Evolutionary conservation across 2,329 filamentous ascomycete species (phyloP).

Genomic region (Diplodia scrobiculata): DNA sequence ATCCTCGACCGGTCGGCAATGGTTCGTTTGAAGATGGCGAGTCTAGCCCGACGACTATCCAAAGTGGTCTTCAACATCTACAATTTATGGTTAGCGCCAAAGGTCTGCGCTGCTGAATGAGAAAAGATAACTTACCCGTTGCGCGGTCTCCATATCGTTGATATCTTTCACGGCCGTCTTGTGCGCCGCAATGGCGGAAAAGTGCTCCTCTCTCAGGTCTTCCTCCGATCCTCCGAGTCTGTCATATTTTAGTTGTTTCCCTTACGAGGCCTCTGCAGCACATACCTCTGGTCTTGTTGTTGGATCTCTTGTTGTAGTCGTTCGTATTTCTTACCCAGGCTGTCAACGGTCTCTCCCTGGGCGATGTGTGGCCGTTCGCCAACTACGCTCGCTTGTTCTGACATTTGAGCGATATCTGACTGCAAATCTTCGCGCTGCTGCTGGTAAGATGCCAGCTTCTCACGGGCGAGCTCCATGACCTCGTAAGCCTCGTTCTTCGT

Average conservation of each 20-base stretch:
- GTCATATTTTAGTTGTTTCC: neutral
- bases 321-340: constrained; percentile 39
- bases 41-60: constrained; percentile 69
- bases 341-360: constrained; percentile 38
- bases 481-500: constrained; percentile 49
- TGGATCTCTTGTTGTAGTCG: constrained; percentile 38
- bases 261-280: neutral
- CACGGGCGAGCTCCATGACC: constrained; percentile 40
- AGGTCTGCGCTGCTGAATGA: constrained; percentile 32
- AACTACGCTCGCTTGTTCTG: constrained; percentile 32
- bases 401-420: constrained; percentile 35
- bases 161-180: constrained; percentile 31
- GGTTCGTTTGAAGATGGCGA: constrained; percentile 76
- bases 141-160: constrained; percentile 36
- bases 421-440: constrained; percentile 37
- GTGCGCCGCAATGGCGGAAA: constrained; percentile 38
- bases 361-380: constrained; percentile 40
- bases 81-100: neutral
- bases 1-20: constrained; percentile 85
- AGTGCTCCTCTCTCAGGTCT: constrained; percentile 36
- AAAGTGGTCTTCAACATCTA: constrained; percentile 61
- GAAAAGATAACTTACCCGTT: constrained; percentile 44
- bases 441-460: constrained; percentile 37
- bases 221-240: constrained; percentile 42
- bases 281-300: constrained; percentile 36